Conservation (phyloP, 805 yeast species). For the Yarrowia sp. region DNA sequence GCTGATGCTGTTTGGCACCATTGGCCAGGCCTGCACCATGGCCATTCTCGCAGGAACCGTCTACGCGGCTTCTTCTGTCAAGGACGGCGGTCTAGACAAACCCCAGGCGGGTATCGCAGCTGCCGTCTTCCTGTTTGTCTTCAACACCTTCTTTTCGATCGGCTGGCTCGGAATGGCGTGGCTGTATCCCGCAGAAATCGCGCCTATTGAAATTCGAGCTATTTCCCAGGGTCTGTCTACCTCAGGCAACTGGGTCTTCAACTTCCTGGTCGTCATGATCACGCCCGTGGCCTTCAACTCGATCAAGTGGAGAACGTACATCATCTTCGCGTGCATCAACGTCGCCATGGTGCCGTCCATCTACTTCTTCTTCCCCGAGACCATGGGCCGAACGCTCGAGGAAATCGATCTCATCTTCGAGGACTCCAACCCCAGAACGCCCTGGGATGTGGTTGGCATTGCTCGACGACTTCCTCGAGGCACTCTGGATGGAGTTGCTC, state of each 20-base stretch:
- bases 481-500: not conserved
- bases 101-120: not conserved
- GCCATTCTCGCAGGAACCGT: slow-evolving; percentile 30
- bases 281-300: slow-evolving; percentile 11
- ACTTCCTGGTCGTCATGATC: slow-evolving; percentile 2
- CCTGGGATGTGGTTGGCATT: slow-evolving; percentile 7
- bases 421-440: slow-evolving; percentile 32
- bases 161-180: slow-evolving; percentile 7
- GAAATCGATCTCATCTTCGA: slow-evolving; percentile 15
- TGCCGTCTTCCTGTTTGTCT: slow-evolving; percentile 1
- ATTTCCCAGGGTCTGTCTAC: slow-evolving; percentile 6
- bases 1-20: slow-evolving; percentile 65
- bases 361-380: slow-evolving; percentile 11
- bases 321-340: not conserved
- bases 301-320: slow-evolving; percentile 1
- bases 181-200: slow-evolving; percentile 5
- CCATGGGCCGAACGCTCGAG: slow-evolving; percentile 6
- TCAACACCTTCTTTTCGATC: slow-evolving; percentile 11
- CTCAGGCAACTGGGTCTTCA: not conserved
- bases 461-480: not conserved
- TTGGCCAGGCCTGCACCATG: slow-evolving; percentile 49
- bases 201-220: not conserved
- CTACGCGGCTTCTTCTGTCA: not conserved
- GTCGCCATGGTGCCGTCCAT: not conserved
- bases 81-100: not conserved